Evolutionary conservation across 768 basidiomycete genomes (phyloP).

Genomic region (Tephrocybe sp.): DNA sequence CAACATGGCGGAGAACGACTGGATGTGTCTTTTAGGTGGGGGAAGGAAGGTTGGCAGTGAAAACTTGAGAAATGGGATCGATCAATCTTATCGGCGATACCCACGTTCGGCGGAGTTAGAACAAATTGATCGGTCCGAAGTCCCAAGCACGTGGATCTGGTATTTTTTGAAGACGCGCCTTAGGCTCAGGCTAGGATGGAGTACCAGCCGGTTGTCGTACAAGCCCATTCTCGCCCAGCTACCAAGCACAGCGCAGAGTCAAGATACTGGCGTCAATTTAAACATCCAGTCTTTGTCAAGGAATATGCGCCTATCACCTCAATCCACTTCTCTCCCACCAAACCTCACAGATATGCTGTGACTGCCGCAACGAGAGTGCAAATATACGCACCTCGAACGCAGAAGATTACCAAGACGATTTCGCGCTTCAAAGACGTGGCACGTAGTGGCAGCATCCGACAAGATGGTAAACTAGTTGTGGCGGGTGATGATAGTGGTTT

Average conservation of each 20-base stretch:
- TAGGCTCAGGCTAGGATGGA: slow-evolving; percentile 46
- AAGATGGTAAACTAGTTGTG: slow-evolving; percentile 91
- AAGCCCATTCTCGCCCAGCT: slow-evolving; percentile 52
- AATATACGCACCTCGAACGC: slow-evolving; percentile 94
- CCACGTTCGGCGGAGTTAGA: slow-evolving; percentile 14
- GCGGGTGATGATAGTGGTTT: slow-evolving; percentile 94
- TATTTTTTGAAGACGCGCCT: slow-evolving; percentile 14
- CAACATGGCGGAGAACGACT: slow-evolving; percentile 50
- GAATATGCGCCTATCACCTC: slow-evolving; percentile 96
- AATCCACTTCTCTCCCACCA: slow-evolving; percentile 83
- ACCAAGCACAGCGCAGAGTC: slow-evolving; percentile 70
- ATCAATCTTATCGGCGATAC: slow-evolving; percentile 33
- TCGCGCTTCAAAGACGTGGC: slow-evolving; percentile 97
- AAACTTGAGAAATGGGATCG: slow-evolving; percentile 22
- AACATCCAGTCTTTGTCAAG: slow-evolving; percentile 91
- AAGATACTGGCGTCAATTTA: slow-evolving; percentile 84
- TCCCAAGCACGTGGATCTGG: slow-evolving; percentile 21
- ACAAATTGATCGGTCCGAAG: slow-evolving; percentile 5
- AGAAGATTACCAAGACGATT: slow-evolving; percentile 95
- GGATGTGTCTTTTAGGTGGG: slow-evolving; percentile 16
- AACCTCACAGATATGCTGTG: slow-evolving; percentile 93
- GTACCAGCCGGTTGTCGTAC: slow-evolving; percentile 75
- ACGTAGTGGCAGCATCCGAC: slow-evolving; percentile 81
- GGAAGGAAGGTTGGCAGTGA: slow-evolving; percentile 15
- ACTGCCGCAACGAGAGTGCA: slow-evolving; percentile 92